phyloP scores from a whole-genome alignment of 1,284 basidiomycete species.

The Boletellus dicymbophilus region DNA sequence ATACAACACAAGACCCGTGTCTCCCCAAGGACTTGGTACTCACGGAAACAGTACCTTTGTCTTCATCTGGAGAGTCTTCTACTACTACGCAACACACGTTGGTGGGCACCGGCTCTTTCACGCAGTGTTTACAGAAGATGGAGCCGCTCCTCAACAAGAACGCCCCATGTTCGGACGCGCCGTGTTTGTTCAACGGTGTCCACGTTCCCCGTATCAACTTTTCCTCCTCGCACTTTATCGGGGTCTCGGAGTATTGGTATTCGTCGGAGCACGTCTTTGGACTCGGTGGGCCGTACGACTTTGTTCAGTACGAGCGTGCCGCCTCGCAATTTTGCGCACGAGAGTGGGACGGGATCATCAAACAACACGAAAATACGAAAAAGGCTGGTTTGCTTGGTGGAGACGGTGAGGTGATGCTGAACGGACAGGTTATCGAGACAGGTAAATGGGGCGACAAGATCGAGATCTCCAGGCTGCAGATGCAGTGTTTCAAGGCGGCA shows the following conservation, averaged over 20 bases:
- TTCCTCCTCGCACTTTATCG: constrained; percentile 90
- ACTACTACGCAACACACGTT: constrained; percentile 57
- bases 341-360: constrained; percentile 78
- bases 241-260: constrained; percentile 99
- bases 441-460: constrained; percentile 75
- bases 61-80: constrained; percentile 42
- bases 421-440: constrained; percentile 60
- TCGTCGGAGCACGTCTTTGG: constrained; percentile 96
- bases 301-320: constrained; percentile 93
- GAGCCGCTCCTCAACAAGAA: constrained; percentile 86
- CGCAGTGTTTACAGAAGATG: constrained; percentile 76
- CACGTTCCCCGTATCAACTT: constrained; percentile 94
- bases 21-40: constrained; percentile 77
- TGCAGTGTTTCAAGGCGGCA: constrained; percentile 99
- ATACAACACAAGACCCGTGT: constrained; percentile 83
- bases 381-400: constrained; percentile 52
- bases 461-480: constrained; percentile 83
- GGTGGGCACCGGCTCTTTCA: constrained; percentile 91
- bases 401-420: constrained; percentile 53
- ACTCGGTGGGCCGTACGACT: constrained; percentile 94
- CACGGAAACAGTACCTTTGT: constrained; percentile 51
- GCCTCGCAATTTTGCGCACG: constrained; percentile 85
- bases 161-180: constrained; percentile 79
- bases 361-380: constrained; percentile 62
- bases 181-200: constrained; percentile 98